Evolutionary conservation across 2,329 filamentous ascomycete genomes (phyloP), one percentile per base, ranked within the genome.

Genomic region (Talaromyces sp.): DNA sequence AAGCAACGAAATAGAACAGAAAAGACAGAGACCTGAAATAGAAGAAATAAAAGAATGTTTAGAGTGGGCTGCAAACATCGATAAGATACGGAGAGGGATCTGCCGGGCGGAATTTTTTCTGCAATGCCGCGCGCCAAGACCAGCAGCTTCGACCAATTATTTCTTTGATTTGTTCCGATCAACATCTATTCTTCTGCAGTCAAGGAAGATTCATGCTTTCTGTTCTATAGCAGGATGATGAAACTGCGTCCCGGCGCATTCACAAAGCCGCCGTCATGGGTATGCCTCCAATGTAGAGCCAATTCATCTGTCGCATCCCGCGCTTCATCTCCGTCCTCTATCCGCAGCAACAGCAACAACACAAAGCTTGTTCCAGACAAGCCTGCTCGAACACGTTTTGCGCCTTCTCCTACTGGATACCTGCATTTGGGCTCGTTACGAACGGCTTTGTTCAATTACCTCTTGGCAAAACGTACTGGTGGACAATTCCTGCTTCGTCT

Each of bases 391-490:
- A 92, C 95, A 19, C 89, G 95, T 56, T 99, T 99, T 78, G 95
- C 96, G 1, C 95, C 95, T 0, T 98, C 95, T 1, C 95, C 95
- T 0, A 99, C 95, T 0, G 95, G 95, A 1, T 93, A 94, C 72
- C 84, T 99, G 27, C 95, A 99, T 78, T 83, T 99, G 13, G 95
- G 95, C 3, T 97, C 93, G 0, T 78, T 99, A 40, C 85, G 95
- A 66, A 99, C 95, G 0, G 96, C 96, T 0, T 79, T 99, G n/a
- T 98, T 93, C 81, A 98, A 97, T 73, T 97, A 94, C 70, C 82
- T 99, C 4, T 84, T 96, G n/a, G 93, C 95, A 0, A 91, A 89
- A 72, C 88, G 90, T 2, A 97, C 95, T 0, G 89, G 90, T 4
- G 95, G 95, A 6, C 90, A 96, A 75, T 99, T 99, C 72, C 79